Conservation (phyloP, 768 basidiomycete species). For the Mycena pura region DNA sequence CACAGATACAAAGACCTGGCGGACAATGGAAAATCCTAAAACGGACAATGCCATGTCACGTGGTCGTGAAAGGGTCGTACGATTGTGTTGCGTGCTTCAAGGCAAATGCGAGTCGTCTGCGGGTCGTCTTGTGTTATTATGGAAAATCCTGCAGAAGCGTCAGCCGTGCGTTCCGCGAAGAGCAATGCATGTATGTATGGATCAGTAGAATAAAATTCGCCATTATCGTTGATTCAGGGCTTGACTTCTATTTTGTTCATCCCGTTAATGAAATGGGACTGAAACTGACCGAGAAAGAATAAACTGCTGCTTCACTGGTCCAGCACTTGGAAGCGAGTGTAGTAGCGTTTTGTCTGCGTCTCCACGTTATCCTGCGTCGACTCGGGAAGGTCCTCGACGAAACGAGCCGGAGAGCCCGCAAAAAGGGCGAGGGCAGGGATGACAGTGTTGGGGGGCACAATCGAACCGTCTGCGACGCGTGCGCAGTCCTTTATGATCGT, state of each 20-base stretch:
- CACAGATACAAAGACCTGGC: not conserved
- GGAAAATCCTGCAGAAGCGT: not conserved
- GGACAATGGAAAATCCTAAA: slow-evolving; percentile 4
- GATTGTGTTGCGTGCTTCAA: slow-evolving; percentile 3
- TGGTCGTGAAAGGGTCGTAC: not conserved
- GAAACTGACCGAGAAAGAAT: slow-evolving; percentile 8
- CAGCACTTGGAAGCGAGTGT: slow-evolving; percentile 79
- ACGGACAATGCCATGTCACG: slow-evolving; percentile 11
- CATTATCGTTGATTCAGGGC: slow-evolving; percentile 31
- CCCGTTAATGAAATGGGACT: not conserved
- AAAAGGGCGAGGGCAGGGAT: slow-evolving; percentile 89
- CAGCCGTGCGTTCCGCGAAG: not conserved
- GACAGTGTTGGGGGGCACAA: slow-evolving; percentile 91
- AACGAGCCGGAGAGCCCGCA: slow-evolving; percentile 87
- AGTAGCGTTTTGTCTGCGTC: slow-evolving; percentile 82
- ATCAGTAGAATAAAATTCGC: slow-evolving; percentile 24
- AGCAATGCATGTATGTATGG: not conserved
- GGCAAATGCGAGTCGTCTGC: not conserved
- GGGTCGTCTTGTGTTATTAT: not conserved
- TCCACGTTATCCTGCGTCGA: slow-evolving; percentile 94
- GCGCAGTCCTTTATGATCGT: slow-evolving; percentile 96
- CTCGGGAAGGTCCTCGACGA: slow-evolving; percentile 87
- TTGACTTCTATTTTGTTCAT: slow-evolving; percentile 36
- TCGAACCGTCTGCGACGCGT: slow-evolving; percentile 85
- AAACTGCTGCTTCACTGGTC: slow-evolving; percentile 44